A percentile compares a stretch with the other conserved stretches of the same genome.
These are phyloP conservation scores for Dicorynia guianensis DNA, from an alignment of 306 rosid species.

Conservation along the genomic window DNA sequence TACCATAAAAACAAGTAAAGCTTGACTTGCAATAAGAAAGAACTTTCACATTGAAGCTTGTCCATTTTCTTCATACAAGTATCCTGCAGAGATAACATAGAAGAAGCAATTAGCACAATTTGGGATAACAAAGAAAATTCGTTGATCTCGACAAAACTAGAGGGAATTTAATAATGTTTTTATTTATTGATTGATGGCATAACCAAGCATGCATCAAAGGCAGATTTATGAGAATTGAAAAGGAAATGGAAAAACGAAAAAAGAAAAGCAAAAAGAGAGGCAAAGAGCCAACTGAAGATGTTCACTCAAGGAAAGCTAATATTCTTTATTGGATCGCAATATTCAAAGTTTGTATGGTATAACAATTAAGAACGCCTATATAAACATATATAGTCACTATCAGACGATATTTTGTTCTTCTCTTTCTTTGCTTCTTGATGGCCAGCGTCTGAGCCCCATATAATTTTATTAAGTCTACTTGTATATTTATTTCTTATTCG, in stretches of 20 bases:
- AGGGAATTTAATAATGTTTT: constrained; percentile 19
- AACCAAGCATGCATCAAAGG: background rate
- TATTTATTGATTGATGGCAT: background rate
- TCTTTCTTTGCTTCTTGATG: constrained; percentile 8
- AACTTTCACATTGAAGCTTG: constrained; percentile 50
- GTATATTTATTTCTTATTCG: background rate
- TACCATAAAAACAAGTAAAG: constrained; percentile 52
- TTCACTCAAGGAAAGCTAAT: background rate
- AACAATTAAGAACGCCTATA: background rate
- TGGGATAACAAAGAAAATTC: background rate
- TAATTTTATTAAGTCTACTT: background rate
- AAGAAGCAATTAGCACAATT: constrained; percentile 31
- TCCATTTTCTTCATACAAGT: constrained; percentile 45
- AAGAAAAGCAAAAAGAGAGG: background rate
- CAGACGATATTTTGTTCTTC: background rate
- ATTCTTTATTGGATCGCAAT: background rate
- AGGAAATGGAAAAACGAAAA: background rate
- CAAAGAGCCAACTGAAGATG: background rate
- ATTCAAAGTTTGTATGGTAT: constrained; percentile 10
- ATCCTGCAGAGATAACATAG: constrained; percentile 58
- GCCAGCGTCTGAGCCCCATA: background rate
- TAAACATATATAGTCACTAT: background rate
- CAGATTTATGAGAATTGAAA: constrained; percentile 5
- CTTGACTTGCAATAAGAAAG: constrained; percentile 49
- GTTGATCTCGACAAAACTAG: background rate